Percentiles rank a stretch among this genome's conserved stretches.
Evolutionary conservation across 2,329 filamentous ascomycete species (phyloP).

Genomic region (Pestalotiopsis sp.): DNA sequence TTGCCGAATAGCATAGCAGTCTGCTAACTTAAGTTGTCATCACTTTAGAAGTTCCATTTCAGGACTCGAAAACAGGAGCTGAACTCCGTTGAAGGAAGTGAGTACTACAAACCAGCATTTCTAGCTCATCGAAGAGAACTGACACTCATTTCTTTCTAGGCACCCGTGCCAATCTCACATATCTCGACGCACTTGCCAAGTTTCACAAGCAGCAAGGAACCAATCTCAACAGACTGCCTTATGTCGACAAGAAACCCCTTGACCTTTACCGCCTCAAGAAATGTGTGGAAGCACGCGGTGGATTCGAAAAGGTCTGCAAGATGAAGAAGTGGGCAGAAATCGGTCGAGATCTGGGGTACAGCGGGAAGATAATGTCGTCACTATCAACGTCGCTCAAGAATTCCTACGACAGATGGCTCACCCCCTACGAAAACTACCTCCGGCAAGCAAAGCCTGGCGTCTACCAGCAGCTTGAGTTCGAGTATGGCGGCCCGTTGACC

Average conservation of each 20-base stretch:
- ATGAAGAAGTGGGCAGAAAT: constrained; percentile 99
- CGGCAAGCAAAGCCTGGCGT: constrained; percentile 89
- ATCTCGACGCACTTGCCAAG: constrained; percentile 91
- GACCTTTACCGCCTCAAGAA: constrained; percentile 97
- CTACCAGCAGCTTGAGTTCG: constrained; percentile 91
- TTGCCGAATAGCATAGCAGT: constrained; percentile 79
- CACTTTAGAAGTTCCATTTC: constrained; percentile 85
- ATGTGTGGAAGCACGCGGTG: constrained; percentile 89
- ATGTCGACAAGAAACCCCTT: constrained; percentile 95
- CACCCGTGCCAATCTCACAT: constrained; percentile 92
- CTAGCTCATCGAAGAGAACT: constrained; percentile 11
- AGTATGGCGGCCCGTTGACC: constrained; percentile 90
- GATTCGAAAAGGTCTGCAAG: constrained; percentile 96
- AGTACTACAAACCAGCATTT: neutral
- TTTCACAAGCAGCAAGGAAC: constrained; percentile 97
- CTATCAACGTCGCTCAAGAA: constrained; percentile 97
- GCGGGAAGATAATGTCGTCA: constrained; percentile 99
- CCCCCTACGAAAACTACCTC: constrained; percentile 94
- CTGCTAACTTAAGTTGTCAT: constrained; percentile 13
- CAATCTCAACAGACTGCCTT: constrained; percentile 90
- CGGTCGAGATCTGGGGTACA: constrained; percentile 93
- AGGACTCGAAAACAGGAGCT: constrained; percentile 93
- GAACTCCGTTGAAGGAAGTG: constrained; percentile 97
- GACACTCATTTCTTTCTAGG: constrained; percentile 48
- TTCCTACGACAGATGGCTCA: constrained; percentile 95